Conservation (phyloP, 164 flowering plant species). For the Vitis vinifera region DNA sequence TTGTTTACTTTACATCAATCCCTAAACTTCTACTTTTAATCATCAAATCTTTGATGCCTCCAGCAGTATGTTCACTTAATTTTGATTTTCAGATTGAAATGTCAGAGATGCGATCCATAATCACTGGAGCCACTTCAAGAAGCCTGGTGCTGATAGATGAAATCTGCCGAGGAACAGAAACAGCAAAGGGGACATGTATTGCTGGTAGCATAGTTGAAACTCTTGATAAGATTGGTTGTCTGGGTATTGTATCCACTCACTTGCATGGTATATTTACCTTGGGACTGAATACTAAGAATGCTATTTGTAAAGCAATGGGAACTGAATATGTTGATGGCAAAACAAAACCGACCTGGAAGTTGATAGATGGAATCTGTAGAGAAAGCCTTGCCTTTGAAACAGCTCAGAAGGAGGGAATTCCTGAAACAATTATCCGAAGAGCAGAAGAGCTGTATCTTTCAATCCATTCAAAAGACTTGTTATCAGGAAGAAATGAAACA, state of each 20-base stretch:
- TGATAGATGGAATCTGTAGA: constrained; percentile 83
- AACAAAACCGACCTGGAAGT: constrained; percentile 85
- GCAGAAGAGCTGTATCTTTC: constrained; percentile 76
- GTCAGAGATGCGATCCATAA: constrained; percentile 86
- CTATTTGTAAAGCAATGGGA: constrained; percentile 85
- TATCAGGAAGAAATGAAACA: constrained; percentile 10
- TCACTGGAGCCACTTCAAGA: constrained; percentile 62
- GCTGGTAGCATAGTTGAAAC: constrained; percentile 91
- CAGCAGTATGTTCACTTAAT: constrained; percentile 3
- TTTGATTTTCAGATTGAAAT: constrained; percentile 70
- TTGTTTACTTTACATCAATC: too few species aligned
- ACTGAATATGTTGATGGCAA: constrained; percentile 59
- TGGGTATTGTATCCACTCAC: constrained; percentile 94
- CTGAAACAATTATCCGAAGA: constrained; percentile 65
- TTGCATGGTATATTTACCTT: constrained; percentile 81
- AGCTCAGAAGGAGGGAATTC: constrained; percentile 85
- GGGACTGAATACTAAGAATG: constrained; percentile 59
- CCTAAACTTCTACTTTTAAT: too few species aligned
- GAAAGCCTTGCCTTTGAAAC: constrained; percentile 99
- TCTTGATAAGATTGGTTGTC: constrained; percentile 78
- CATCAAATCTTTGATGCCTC: too few species aligned
- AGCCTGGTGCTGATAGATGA: constrained; percentile 96
- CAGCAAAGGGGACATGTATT: constrained; percentile 93
- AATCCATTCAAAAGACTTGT: constrained; percentile 31
- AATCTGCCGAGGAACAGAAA: constrained; percentile 98